Evolutionary conservation across 345 rosid species (phyloP), one percentile per base, ranked within the genome.

Genomic region (Eucalyptus caleyi): DNA sequence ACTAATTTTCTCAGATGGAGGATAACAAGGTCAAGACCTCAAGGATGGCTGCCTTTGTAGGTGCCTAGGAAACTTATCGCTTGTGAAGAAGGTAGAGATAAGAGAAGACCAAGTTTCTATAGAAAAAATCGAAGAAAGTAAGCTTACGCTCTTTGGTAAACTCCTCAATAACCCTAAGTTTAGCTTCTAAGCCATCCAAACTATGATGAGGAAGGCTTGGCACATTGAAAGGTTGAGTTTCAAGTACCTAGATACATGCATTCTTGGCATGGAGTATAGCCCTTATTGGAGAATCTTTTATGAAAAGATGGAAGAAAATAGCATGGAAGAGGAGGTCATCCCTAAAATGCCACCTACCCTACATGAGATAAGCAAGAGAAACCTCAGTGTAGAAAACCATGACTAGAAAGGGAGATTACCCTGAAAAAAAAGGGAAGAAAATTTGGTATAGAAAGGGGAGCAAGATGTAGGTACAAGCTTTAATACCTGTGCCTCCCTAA

Each of bases 321-420:
- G 15, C 16, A 13, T 62, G 37, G 72, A 62, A 30, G 19, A 62
- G n/a, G 34, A 62, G n/a, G n/a, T 60, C n/a, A 23, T 60, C n/a
- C 32, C 32, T 60, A 12, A 60, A 27, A 60, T 0, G 1, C 32
- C 4, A 0, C 1, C 32, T 56, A 56, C 62, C 62, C 13, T 24
- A 9, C 62, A 23, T 24, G 27, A 4, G 27, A 56, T 56, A 56
- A 56, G 30, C 30, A 56, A 56, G 27, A 5, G 62, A 56, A 56
- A 56, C 13, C 62, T 56, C 3, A 56, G 30, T 4, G 30, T 56
- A 23, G 0, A 56, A 56, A 56, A 24, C 13, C 13, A 56, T 4
- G 12, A 21, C 30, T 23, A 2, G 3, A 19, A 23, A 54, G 60
- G 27, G 60, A 54, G 26, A 54, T 54, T 54, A 54, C 60, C 60